Evolutionary conservation across 1,284 basidiomycete genomes (phyloP).

Genomic region (Trichosporon faecale): DNA sequence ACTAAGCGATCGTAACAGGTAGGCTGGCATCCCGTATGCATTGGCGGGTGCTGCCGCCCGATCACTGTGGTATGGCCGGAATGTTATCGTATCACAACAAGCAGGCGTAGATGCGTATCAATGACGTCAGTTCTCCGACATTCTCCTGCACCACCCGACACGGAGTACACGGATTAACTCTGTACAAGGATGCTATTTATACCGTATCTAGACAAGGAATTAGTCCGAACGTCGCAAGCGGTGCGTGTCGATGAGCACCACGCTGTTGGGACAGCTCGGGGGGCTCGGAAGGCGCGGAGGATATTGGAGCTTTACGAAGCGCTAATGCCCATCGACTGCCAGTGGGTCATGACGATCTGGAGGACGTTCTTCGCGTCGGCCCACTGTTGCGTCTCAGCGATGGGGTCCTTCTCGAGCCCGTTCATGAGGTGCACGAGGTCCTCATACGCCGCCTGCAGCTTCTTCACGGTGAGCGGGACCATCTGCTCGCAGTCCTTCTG

Average conservation of each 20-base stretch:
- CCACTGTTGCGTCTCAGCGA: conserved; percentile 31
- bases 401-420: conserved; percentile 28
- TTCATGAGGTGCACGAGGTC: conserved; percentile 67
- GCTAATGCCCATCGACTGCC: conserved; percentile 16
- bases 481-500: conserved; percentile 76
- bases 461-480: conserved; percentile 64
- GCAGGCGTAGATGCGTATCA: not conserved
- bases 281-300: too few relatives aligned
- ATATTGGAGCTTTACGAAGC: too few relatives aligned
- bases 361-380: conserved; percentile 29
- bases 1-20: too few relatives aligned
- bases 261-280: too few relatives aligned
- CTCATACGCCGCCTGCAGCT: conserved; percentile 62
- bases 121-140: not conserved
- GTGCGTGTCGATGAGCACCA: not conserved
- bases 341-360: conserved; percentile 31
- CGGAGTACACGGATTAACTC: not conserved
- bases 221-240: not conserved
- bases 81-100: not conserved
- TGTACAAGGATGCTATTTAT: not conserved
- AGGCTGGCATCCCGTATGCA: not conserved
- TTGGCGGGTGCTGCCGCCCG: not conserved
- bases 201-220: not conserved
- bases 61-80: not conserved
- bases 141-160: not conserved